A percentile compares a stretch with the other conserved stretches of the same genome.
Evolutionary conservation across 352 stramenopile genomes (phyloP).

Genomic region (Phytophthora melonis): DNA sequence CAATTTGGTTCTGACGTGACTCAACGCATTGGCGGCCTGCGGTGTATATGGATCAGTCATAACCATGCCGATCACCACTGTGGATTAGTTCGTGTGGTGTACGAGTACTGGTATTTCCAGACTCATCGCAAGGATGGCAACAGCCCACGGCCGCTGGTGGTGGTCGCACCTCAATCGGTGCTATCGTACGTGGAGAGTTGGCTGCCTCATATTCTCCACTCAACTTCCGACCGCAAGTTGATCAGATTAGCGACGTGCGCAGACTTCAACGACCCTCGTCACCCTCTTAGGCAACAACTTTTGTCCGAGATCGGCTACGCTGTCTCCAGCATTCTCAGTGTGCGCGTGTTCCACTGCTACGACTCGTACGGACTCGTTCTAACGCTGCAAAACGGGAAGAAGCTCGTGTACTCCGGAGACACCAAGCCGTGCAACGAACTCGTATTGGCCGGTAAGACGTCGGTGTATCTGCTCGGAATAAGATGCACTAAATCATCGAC

Average conservation of each 20-base stretch:
- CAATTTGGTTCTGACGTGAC: slow-evolving; percentile 55
- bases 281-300: slow-evolving; percentile 39
- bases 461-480: background rate
- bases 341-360: slow-evolving; percentile 85
- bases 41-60: slow-evolving; percentile 97
- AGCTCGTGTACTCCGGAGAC: slow-evolving; percentile 94
- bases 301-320: slow-evolving; percentile 42
- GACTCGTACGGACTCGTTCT: slow-evolving; percentile 84
- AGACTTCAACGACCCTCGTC: slow-evolving; percentile 58
- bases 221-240: slow-evolving; percentile 17
- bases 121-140: slow-evolving; percentile 9
- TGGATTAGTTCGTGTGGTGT: slow-evolving; percentile 93
- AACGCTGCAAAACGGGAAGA: slow-evolving; percentile 50
- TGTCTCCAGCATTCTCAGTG: slow-evolving; percentile 54
- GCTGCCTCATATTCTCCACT: slow-evolving; percentile 36
- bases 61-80: slow-evolving; percentile 98
- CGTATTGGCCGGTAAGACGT: slow-evolving; percentile 46
- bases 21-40: slow-evolving; percentile 64
- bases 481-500: background rate
- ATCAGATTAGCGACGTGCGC: slow-evolving; percentile 57
- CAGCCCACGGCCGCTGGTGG: slow-evolving; percentile 28
- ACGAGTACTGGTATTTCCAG: slow-evolving; percentile 57
- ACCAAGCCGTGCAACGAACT: slow-evolving; percentile 91
- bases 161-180: slow-evolving; percentile 66
- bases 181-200: slow-evolving; percentile 66